Percentiles rank a stretch among this genome's conserved stretches.
phyloP scores from a whole-genome alignment of 805 yeast genomes.

The Nakazawaea peltata region DNA sequence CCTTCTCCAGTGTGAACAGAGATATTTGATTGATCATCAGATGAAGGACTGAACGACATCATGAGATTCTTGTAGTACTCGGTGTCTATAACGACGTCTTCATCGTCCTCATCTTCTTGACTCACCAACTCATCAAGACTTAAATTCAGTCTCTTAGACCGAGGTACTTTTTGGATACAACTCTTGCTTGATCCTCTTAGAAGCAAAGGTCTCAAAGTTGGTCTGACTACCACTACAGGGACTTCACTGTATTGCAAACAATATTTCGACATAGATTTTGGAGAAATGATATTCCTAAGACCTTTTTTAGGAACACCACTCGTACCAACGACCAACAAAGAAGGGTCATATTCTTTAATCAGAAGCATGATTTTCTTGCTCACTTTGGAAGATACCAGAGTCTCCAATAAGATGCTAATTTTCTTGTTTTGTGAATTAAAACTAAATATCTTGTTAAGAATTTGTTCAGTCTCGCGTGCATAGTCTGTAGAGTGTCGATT shows the following conservation, averaged over 20 bases:
- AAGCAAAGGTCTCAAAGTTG: no score
- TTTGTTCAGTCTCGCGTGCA: conserved; percentile 24
- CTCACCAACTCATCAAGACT: conserved; percentile 6
- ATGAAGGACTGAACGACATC: background rate
- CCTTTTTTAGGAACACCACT: conserved; percentile 30
- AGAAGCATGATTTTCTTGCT: conserved; percentile 30
- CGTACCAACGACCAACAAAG: conserved; percentile 37
- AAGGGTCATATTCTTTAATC: conserved; percentile 36
- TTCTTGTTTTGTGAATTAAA: conserved; percentile 27
- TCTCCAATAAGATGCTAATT: conserved; percentile 34
- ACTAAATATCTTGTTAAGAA: conserved; percentile 22
- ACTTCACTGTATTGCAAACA: conserved; percentile 37
- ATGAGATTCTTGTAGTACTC: conserved; percentile 4
- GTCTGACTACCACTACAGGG: conserved; percentile 38
- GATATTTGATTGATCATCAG: background rate
- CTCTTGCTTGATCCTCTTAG: no score
- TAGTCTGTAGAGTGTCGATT: conserved; percentile 17
- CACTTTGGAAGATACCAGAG: conserved; percentile 26
- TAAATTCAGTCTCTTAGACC: background rate
- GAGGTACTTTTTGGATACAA: no score
- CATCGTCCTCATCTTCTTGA: background rate
- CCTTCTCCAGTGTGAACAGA: conserved; percentile 1
- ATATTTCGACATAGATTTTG: conserved; percentile 39
- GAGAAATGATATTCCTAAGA: conserved; percentile 27
- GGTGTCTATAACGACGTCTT: conserved; percentile 4